phyloP scores from a whole-genome alignment of 306 rosid species.

The Prunus armeniaca region DNA sequence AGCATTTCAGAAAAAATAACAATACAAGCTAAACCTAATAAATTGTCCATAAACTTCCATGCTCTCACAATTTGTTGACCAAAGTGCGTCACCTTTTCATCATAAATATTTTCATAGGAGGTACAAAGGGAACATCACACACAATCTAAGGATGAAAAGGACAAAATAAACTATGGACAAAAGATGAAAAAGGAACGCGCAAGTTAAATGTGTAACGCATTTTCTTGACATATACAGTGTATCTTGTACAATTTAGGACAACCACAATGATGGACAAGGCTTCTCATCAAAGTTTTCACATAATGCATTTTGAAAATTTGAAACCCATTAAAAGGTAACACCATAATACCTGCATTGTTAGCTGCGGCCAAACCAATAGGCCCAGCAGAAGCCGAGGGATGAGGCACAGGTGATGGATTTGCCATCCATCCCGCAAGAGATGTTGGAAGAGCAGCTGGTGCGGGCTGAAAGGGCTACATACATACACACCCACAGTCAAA shows the following conservation, averaged over 20 bases:
- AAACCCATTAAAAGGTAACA: neutral
- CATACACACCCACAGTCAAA: conserved; percentile 32
- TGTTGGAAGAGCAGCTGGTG: conserved; percentile 82
- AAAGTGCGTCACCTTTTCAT: neutral
- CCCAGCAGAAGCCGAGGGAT: conserved; percentile 93
- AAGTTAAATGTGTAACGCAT: neutral
- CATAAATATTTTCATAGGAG: neutral
- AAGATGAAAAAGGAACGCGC: neutral
- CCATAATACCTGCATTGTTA: conserved; percentile 67
- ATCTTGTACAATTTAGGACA: neutral
- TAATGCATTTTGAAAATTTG: neutral
- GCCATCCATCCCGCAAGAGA: conserved; percentile 99
- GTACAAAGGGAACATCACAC: neutral
- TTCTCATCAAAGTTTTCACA: neutral
- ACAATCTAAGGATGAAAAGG: neutral
- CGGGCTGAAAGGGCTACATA: conserved; percentile 88
- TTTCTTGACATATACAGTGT: neutral
- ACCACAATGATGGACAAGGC: neutral
- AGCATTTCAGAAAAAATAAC: neutral
- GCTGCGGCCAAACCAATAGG: conserved; percentile 74
- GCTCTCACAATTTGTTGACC: neutral
- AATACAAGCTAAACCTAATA: neutral
- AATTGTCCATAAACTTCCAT: neutral
- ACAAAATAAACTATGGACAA: neutral
- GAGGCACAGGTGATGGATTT: conserved; percentile 83